These are phyloP conservation scores for Verticillium nubilum DNA, from an alignment of 2,329 filamentous ascomycete genomes.

Conservation along the genomic window DNA sequence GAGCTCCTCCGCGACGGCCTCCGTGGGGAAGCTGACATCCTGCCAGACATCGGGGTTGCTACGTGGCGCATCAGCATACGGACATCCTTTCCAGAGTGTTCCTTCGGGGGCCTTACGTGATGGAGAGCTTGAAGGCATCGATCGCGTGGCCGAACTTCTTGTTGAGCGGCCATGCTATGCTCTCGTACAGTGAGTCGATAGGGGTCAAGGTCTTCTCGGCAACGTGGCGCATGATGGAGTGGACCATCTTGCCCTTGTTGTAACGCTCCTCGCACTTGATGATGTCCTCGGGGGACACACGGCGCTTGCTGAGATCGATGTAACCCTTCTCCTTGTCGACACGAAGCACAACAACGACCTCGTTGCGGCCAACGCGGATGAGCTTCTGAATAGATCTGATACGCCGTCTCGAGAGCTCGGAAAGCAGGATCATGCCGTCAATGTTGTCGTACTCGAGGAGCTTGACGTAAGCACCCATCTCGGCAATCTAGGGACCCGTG, in stretches of 20 bases:
- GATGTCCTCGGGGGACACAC: constrained; percentile 95
- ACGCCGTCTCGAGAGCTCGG: constrained; percentile 94
- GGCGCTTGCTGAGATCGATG: constrained; percentile 97
- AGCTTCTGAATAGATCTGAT: constrained; percentile 99
- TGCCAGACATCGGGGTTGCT: constrained; percentile 96
- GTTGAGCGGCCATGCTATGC: constrained; percentile 94
- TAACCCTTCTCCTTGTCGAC: constrained; percentile 99
- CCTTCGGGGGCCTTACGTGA: constrained; percentile 61
- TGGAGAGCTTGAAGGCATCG: constrained; percentile 98
- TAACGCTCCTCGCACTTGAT: constrained; percentile 98
- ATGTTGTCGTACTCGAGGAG: constrained; percentile 99
- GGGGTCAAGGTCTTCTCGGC: constrained; percentile 93
- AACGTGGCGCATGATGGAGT: constrained; percentile 98
- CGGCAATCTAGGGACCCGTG: constrained; percentile 66
- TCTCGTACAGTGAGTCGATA: constrained; percentile 92
- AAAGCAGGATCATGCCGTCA: constrained; percentile 99
- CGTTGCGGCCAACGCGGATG: constrained; percentile 94
- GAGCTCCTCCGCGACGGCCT: constrained; percentile 81
- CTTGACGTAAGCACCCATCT: constrained; percentile 99
- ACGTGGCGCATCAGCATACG: not conserved
- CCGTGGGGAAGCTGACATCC: constrained; percentile 82
- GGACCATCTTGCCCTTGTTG: constrained; percentile 99
- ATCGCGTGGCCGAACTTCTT: constrained; percentile 95
- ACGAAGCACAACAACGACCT: constrained; percentile 96
- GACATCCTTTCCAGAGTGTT: not conserved